Percentiles rank a stretch among this genome's conserved stretches.
Conservation (phyloP, 768 basidiomycete species). For the Boletus subparvulus region DNA sequence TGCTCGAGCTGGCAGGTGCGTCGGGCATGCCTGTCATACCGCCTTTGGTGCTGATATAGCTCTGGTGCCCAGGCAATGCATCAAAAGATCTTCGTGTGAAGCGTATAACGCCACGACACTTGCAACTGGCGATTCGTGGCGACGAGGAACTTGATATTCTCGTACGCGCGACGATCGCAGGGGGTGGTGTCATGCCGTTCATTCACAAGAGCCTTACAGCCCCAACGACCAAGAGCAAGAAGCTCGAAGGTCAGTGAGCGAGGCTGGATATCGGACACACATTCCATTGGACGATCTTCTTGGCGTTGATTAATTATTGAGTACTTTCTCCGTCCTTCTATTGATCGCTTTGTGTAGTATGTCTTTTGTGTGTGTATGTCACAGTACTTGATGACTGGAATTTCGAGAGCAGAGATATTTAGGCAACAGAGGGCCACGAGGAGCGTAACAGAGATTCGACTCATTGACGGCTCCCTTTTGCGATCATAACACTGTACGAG, state of each 20-base stretch:
- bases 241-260: slow-evolving; percentile 38
- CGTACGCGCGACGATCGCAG: slow-evolving; percentile 91
- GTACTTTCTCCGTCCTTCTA: slow-evolving; percentile 2
- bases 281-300: slow-evolving; percentile 5
- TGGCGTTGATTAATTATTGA: slow-evolving; percentile 18
- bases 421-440: not conserved
- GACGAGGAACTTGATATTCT: slow-evolving; percentile 97
- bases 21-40: not conserved
- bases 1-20: slow-evolving; percentile 91
- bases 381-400: not conserved
- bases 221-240: slow-evolving; percentile 46
- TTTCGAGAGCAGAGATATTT: not conserved
- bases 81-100: slow-evolving; percentile 97
- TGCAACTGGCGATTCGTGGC: slow-evolving; percentile 94
- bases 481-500: not conserved
- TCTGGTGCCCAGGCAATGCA: slow-evolving; percentile 69
- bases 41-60: not conserved
- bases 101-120: slow-evolving; percentile 93
- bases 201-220: slow-evolving; percentile 81
- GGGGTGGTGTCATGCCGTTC: slow-evolving; percentile 84
- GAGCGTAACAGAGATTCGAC: not conserved
- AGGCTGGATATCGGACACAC: not conserved
- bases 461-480: not conserved
- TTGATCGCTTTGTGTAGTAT: slow-evolving; percentile 15
- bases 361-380: slow-evolving; percentile 11